Base-by-base conservation (phyloP, 176 grass and related monocot genomes). In the Cymbopogon citratus region DNA sequence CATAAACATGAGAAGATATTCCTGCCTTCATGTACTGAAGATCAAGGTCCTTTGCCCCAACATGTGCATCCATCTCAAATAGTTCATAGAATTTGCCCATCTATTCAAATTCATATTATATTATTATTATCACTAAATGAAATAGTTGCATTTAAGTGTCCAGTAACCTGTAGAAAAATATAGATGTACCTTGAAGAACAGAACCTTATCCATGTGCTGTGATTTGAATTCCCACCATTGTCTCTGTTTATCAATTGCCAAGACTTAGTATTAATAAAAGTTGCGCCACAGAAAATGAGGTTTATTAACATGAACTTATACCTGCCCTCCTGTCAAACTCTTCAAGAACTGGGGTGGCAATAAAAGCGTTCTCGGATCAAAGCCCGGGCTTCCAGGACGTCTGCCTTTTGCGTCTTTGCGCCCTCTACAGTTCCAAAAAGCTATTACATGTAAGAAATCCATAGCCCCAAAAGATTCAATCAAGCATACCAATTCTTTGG, bases 181-280 rank as follows among this genome's bases (percentile, higher is more conserved):
- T 72, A 78, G 35, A 31, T 49, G 49, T 88, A 98, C 95, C 95
- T 98, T 98, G 80, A 98, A 98, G 56, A 98, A 98, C 27, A 98
- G 45, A 45, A 98, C 92, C 67, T 95, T 98, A 86, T 98, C 95
- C 95, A 98, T 94, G 84, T 98, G 92, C 18, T 94, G 88, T 66
- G 95, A 89, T 83, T 98, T 98, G 63, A 94, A 98, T 74, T 98
- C 92, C 95, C 95, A 98, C 95, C 95, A 98, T 93, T 98, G 95
- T 74, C 90, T 89, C 95, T 98, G 63, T 89, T 87, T 51, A 86
- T 23, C n/a, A 69, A 86, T 87, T 59, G 84, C 13, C 46, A 86
- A 82, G 11, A 59, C 67, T 84, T 82, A 88, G 84, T 21, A 12
- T 26, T 59, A 68, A 84, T 63, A 63, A 35, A 35, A 40, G 44